Percentiles rank a stretch among this genome's conserved stretches.
Conservation (phyloP, 78 protist genomes). For the Speleostelium caveatum region DNA sequence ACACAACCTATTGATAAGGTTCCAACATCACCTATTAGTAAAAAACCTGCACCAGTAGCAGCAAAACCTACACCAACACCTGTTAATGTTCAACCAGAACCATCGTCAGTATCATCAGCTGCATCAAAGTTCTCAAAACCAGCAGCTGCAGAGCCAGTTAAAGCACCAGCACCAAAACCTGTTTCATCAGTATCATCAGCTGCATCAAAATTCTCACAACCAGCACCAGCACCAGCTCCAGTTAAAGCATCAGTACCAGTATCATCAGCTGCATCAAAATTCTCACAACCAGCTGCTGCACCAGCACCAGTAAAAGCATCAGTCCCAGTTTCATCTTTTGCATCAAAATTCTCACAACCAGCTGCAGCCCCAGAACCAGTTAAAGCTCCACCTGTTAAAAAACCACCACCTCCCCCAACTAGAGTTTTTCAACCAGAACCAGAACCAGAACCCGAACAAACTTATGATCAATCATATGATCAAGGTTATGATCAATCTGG, state of each 20-base stretch:
- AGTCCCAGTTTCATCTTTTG: slow-evolving; percentile 25
- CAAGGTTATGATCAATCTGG: slow-evolving; percentile 20
- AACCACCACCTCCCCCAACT: slow-evolving; percentile 54
- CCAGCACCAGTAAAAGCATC: slow-evolving; percentile 19
- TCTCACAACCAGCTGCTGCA: slow-evolving; percentile 22
- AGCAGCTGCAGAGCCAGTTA: too few species aligned
- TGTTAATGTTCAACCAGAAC: too few species aligned
- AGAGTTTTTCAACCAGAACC: slow-evolving; percentile 7
- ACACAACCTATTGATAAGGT: slow-evolving; percentile 44
- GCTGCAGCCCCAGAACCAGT: not conserved
- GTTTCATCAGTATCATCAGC: slow-evolving; percentile 8
- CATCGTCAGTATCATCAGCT: slow-evolving; percentile 6
- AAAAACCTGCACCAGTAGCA: slow-evolving; percentile 28
- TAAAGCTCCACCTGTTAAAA: slow-evolving; percentile 38
- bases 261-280: slow-evolving; percentile 25
- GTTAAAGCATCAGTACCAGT: slow-evolving; percentile 17
- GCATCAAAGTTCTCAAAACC: too few species aligned
- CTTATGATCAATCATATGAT: slow-evolving; percentile 40
- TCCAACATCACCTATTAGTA: slow-evolving; percentile 22
- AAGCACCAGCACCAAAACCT: slow-evolving; percentile 26
- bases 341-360: not conserved
- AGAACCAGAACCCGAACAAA: slow-evolving; percentile 71
- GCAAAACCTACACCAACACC: slow-evolving; percentile 14
- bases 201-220: slow-evolving; percentile 14
- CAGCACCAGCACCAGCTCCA: slow-evolving; percentile 54